These are phyloP conservation scores for Nidularia pulvinata DNA, from an alignment of 768 basidiomycete species.

Conservation along the genomic window DNA sequence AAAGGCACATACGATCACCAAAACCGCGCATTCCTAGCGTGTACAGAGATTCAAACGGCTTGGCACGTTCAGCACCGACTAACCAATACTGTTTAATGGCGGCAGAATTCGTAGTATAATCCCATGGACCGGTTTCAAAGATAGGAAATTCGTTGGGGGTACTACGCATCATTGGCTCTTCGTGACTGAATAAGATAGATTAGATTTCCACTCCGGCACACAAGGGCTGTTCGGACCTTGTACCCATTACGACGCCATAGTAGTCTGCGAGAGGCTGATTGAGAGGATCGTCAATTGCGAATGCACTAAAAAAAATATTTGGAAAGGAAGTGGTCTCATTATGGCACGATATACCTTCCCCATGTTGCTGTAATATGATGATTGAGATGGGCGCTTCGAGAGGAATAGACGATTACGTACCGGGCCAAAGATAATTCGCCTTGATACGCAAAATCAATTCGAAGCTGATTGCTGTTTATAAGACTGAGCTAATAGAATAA, in stretches of 20 bases:
- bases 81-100: conserved; percentile 64
- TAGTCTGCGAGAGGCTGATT: conserved; percentile 65
- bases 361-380: conserved; percentile 44
- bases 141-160: conserved; percentile 65
- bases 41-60: conserved; percentile 59
- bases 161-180: conserved; percentile 77
- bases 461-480: too few relatives aligned
- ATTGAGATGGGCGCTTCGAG: too few relatives aligned
- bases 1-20: conserved; percentile 40
- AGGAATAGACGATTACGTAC: conserved; percentile 21
- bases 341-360: conserved; percentile 25
- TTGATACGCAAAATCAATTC: conserved; percentile 67
- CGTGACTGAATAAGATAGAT: conserved; percentile 48
- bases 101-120: conserved; percentile 54
- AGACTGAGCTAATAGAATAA: not conserved
- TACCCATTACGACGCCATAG: conserved; percentile 74
- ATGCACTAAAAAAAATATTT: conserved; percentile 30
- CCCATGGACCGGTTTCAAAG: conserved; percentile 60
- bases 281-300: conserved; percentile 55
- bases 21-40: conserved; percentile 73
- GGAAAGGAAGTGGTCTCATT: too few relatives aligned
- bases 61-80: conserved; percentile 56
- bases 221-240: too few relatives aligned
- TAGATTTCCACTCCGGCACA: not conserved
- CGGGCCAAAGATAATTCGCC: conserved; percentile 75